Conservation (phyloP, 768 basidiomycete genomes). For the Pleurotus tuoliensis region DNA sequence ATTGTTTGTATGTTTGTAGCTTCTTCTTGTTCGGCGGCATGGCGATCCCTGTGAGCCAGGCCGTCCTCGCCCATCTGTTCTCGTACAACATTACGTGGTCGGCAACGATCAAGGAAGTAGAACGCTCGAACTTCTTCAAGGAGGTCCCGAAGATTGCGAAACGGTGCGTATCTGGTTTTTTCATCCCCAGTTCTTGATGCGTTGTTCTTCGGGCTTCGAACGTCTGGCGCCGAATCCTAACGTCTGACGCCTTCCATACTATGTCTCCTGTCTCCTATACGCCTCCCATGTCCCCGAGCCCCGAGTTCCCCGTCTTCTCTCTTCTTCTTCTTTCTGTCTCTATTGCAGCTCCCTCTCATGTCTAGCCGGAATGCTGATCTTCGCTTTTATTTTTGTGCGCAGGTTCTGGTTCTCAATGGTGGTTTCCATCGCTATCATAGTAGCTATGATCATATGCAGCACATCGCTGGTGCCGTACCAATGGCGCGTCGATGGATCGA, state of each 20-base stretch:
- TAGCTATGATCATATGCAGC: constrained; percentile 50
- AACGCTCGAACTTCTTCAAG: constrained; percentile 85
- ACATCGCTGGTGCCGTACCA: constrained; percentile 45
- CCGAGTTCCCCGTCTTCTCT: too few relatives aligned
- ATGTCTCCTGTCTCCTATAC: too few relatives aligned
- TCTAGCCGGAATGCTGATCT: constrained; percentile 17
- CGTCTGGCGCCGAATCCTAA: too few relatives aligned
- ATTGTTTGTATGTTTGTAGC: constrained; percentile 27
- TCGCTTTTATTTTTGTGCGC: constrained; percentile 28
- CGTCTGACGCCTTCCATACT: too few relatives aligned
- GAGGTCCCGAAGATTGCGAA: constrained; percentile 82
- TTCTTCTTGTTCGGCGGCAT: constrained; percentile 80
- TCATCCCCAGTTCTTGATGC: too few relatives aligned
- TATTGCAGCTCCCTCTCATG: neutral
- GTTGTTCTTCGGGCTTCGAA: too few relatives aligned
- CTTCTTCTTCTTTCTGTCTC: too few relatives aligned
- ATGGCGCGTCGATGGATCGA: constrained; percentile 52
- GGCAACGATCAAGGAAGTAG: constrained; percentile 75
- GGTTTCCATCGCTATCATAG: constrained; percentile 51
- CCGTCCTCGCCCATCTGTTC: constrained; percentile 63
- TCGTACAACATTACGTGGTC: constrained; percentile 56
- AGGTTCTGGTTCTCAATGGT: constrained; percentile 57
- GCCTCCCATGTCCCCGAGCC: too few relatives aligned
- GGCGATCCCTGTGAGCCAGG: constrained; percentile 64
- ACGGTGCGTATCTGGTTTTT: constrained; percentile 43